Base-by-base conservation (phyloP, 306 rosid species). In the Vigna trinervia region DNA sequence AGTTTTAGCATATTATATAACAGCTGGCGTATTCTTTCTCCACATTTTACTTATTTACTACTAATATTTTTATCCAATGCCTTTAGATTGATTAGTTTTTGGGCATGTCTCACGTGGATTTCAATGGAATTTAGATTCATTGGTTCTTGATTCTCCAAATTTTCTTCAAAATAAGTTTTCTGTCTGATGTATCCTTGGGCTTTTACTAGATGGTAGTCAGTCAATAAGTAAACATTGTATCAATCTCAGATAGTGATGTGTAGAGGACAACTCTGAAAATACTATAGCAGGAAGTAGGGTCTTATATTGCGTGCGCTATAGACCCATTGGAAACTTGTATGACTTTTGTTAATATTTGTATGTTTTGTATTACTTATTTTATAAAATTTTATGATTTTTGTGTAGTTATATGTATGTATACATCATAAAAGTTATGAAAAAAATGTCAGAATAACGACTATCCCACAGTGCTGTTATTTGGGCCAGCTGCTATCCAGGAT, bases 11-110 rank as follows among this genome's bases (percentile, higher is more conserved):
- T 50, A 22, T 62, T 54, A 65, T 71, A 65, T 71, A 65, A 47
- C 38, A 56, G 50, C n/a, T 65, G 45, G 41, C 51, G 2, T 59
- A 28, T 11, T 28, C 39, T 65, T 64, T 72, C 41, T 58, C 60
- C 48, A 36, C 64, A 12, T 50, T 73, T 72, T 30, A 73, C 73
- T 20, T 72, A 5, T 56, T 71, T 45, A 38, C 48, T 71, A 3
- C 61, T 57, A 19, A 7, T 48, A 4, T 28, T 58, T 2, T 62
- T 46, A 38, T 57, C 12, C 53, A 12, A n/a, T 71, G 65, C 65
- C 66, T 71, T 82, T 53, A 68, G 69, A 41, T 51, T 52, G 61
- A 63, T 39, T 76, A 69, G 36, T 64, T 62, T n/a, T 20, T 72
- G 41, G 52, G 67, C 51, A 39, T 66, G 74, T 23, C 58, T 26